phyloP scores from a whole-genome alignment of 73 alveolate genomes.

The Tetrahymena elliotti region DNA sequence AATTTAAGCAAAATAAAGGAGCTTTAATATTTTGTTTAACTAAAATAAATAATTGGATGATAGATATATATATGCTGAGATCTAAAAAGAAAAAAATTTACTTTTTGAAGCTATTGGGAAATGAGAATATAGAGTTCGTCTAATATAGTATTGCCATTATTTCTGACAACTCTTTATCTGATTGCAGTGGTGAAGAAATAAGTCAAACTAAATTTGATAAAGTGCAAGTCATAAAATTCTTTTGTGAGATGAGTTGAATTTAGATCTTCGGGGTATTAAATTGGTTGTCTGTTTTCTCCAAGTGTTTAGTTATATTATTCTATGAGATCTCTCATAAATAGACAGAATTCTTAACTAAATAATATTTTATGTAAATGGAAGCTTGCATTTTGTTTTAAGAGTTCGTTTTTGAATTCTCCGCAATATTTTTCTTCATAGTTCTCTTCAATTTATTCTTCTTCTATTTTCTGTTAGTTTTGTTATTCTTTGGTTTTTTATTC shows the following conservation, averaged over 20 bases:
- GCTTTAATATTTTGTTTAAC: no score
- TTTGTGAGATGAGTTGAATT: background rate
- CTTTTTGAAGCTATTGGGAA: background rate
- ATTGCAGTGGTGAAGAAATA: background rate
- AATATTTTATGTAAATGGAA: conserved; percentile 65
- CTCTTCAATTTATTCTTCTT: conserved; percentile 6
- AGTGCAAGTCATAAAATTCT: background rate
- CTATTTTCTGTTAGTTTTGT: background rate
- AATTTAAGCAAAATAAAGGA: no score
- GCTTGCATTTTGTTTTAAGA: conserved; percentile 59
- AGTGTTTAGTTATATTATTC: background rate
- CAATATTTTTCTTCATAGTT: background rate
- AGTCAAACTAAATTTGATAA: background rate
- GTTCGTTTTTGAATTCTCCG: conserved; percentile 23
- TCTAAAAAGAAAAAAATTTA: background rate
- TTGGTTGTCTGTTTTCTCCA: background rate
- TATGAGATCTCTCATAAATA: conserved; percentile 39
- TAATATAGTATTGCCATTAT: background rate
- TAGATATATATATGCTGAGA: no score
- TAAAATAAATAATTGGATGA: no score
- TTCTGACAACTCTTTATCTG: background rate
- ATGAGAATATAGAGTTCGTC: background rate
- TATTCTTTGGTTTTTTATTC: background rate
- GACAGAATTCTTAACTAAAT: conserved; percentile 57
- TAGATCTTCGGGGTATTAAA: background rate